Percentiles rank a stretch among this genome's conserved stretches.
These are phyloP conservation scores for Candida pini DNA, from an alignment of 805 yeast genomes.

Conservation along the genomic window DNA sequence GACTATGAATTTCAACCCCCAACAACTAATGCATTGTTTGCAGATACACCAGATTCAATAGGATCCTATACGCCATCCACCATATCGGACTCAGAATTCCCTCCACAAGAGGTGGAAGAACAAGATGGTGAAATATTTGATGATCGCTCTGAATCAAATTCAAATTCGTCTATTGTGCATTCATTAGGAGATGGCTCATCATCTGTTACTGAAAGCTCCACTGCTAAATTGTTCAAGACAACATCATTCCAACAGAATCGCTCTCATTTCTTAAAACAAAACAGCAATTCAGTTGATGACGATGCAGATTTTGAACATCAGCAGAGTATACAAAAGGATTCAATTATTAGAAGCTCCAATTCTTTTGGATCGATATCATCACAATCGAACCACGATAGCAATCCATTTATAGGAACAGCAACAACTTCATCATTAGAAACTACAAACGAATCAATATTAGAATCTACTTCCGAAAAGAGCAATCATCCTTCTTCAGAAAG, in stretches of 20 bases:
- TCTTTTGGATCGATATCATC: no score
- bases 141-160: neutral
- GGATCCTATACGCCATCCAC: conserved; percentile 25
- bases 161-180: no score
- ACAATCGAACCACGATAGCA: no score
- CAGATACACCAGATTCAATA: conserved; percentile 20
- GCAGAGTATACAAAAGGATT: conserved; percentile 6
- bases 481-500: no score
- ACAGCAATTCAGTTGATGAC: no score
- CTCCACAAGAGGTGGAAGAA: conserved; percentile 16
- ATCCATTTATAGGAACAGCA: no score
- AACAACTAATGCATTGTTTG: conserved; percentile 7
- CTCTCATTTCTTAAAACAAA: conserved; percentile 14
- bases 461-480: no score
- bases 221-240: no score
- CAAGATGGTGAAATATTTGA: no score
- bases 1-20: conserved; percentile 9
- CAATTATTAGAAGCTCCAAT: no score
- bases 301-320: conserved; percentile 12
- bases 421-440: conserved; percentile 7
- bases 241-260: conserved; percentile 19
- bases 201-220: no score
- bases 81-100: conserved; percentile 11
- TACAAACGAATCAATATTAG: conserved; percentile 2
- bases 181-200: no score